Evolutionary conservation across 2,329 filamentous ascomycete species (phyloP), one percentile per base, ranked within the genome.

Genomic region (Fusarium marasasianum): DNA sequence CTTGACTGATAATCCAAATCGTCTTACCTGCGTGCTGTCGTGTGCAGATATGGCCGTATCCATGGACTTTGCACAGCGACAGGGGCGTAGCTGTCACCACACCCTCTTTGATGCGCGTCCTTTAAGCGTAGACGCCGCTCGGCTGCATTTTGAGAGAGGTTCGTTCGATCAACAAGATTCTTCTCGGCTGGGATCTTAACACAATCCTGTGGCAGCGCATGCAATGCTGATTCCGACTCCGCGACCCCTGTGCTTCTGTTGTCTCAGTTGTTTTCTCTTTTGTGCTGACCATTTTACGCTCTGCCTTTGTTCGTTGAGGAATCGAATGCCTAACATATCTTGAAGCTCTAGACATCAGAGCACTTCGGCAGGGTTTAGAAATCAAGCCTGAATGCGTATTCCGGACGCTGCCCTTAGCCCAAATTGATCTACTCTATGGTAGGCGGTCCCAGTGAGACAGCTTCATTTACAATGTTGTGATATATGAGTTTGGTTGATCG

Each of bases 181-280:
- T 67, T 66, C 71, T 73, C 64, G 71, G 62, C 69, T 62, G 69
- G 75, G 55, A 60, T n/a, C 33, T 38, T 62, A 64, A 56, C 35
- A 38, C 18, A 59, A 57, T 58, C 47, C 65, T 66, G 66, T 57
- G 43, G 59, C 63, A 69, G 47, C 47, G 37, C 38, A 60, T 51
- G 53, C 43, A 73, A 51, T 45, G 44, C 66, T 51, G 59, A 58
- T 33, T 69, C 73, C 73, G 66, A 69, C 53, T 61, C 73, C 73
- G 66, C 69, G 66, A 51, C 29, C 50, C 31, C 54, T 64, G 44
- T 38, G 43, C n/a, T 38, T 26, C 64, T 71, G 65, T 66, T 55
- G 43, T 72, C 73, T 76, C 71, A 31, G 43, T 59, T 76, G 66
- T 74, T 76, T 51, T 54, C 73, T 64, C 73, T 60, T 45, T 43